phyloP scores from a whole-genome alignment of 2,329 filamentous ascomycete species.

The Pseudogymnoascus sp. region DNA sequence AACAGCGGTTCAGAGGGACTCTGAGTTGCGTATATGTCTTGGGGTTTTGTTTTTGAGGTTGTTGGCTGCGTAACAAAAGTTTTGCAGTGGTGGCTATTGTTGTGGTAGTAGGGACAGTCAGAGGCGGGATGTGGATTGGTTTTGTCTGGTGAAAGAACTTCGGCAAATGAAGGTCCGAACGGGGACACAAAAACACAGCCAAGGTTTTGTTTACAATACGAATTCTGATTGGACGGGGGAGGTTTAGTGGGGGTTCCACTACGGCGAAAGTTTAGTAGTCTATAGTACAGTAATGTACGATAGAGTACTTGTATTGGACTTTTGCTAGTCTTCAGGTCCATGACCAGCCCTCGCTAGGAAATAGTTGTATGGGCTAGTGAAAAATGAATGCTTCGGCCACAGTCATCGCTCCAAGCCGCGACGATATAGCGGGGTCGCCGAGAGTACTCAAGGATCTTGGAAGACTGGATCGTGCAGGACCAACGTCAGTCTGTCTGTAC shows the following conservation, averaged over 20 bases:
- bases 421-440: not conserved
- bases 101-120: not conserved
- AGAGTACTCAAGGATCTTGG: not conserved
- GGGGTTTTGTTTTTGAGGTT: not conserved
- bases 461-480: not conserved
- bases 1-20: conserved; percentile 7
- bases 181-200: not conserved
- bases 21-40: not conserved
- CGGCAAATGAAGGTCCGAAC: conserved; percentile 4
- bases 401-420: not conserved
- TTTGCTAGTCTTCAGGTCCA: not conserved
- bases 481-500: not conserved
- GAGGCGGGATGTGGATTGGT: conserved; percentile 6
- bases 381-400: not conserved
- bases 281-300: not conserved
- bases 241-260: not conserved
- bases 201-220: not conserved
- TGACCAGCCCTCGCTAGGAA: not conserved
- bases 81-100: conserved; percentile 7
- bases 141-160: conserved; percentile 3
- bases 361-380: not conserved
- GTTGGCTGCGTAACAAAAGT: conserved; percentile 2
- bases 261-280: not conserved
- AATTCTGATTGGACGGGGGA: not conserved
- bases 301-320: not conserved